Evolutionary conservation across 345 rosid species (phyloP).

Genomic region (Lepidium sativum): DNA sequence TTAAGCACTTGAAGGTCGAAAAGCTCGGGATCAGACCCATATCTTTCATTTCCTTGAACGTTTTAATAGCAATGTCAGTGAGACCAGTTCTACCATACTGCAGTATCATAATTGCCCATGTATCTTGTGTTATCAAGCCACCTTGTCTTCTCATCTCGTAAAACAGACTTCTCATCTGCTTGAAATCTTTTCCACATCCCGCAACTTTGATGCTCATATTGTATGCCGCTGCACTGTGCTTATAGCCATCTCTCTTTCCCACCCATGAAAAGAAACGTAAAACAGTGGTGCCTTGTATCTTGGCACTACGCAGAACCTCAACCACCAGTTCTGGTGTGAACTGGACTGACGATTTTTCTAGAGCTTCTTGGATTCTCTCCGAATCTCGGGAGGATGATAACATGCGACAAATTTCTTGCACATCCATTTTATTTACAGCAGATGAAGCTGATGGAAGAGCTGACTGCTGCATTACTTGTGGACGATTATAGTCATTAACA

Average conservation of each 20-base stretch:
- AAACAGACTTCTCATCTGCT: constrained; percentile 67
- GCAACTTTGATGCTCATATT: constrained; percentile 81
- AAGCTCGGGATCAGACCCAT: constrained; percentile 34
- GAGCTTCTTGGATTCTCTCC: constrained; percentile 40
- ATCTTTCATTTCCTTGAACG: constrained; percentile 67
- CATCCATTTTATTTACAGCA: constrained; percentile 30
- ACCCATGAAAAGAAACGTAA: constrained; percentile 71
- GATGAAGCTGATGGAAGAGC: constrained; percentile 17
- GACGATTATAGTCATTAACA: constrained; percentile 9
- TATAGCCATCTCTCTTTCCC: constrained; percentile 49
- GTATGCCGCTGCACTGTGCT: constrained; percentile 67
- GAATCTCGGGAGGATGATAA: constrained; percentile 35
- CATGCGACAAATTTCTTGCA: constrained; percentile 39
- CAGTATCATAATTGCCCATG: constrained; percentile 89
- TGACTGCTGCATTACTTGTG: constrained; percentile 10
- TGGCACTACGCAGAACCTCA: constrained; percentile 34
- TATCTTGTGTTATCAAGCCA: constrained; percentile 46
- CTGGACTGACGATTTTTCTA: constrained; percentile 39
- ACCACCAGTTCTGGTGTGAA: constrained; percentile 66
- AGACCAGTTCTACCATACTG: constrained; percentile 78
- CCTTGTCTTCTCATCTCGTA: constrained; percentile 72
- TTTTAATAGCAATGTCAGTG: constrained; percentile 55
- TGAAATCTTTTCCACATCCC: constrained; percentile 75
- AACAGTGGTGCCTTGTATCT: constrained; percentile 47
- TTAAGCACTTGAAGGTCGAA: constrained; percentile 63